Evolutionary conservation across 495 filamentous ascomycete species (phyloP).

Genomic region (Penicillium paradoxum): DNA sequence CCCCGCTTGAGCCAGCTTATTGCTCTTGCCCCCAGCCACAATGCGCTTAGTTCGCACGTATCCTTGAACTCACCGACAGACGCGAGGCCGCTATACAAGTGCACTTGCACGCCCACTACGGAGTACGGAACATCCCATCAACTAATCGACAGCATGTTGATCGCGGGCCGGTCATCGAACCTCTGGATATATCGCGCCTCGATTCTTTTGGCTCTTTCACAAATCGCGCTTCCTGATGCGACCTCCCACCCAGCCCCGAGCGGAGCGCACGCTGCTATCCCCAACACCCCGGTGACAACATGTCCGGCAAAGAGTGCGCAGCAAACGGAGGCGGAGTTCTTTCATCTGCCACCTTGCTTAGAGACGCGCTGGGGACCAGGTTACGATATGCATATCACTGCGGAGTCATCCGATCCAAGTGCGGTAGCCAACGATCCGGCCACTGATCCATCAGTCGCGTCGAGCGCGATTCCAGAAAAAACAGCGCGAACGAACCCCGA

Average conservation of each 20-base stretch:
- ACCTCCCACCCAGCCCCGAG: slow-evolving; percentile 8
- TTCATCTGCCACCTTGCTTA: slow-evolving; percentile 14
- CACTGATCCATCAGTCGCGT: not conserved
- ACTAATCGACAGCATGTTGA: slow-evolving; percentile 14
- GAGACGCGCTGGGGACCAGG: slow-evolving; percentile 14
- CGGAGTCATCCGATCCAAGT: not conserved
- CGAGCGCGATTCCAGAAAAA: slow-evolving; percentile 1
- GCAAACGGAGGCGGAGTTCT: slow-evolving; percentile 18
- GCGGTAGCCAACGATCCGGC: slow-evolving; percentile 4
- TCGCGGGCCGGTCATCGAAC: slow-evolving; percentile 12
- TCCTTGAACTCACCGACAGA: slow-evolving; percentile 4
- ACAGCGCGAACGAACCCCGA: slow-evolving; percentile 4
- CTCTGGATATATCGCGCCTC: slow-evolving; percentile 5
- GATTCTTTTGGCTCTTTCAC: slow-evolving; percentile 7
- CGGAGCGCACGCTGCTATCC: not conserved
- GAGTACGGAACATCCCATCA: not conserved
- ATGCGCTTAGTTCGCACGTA: slow-evolving; percentile 15
- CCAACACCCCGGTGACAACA: slow-evolving; percentile 4
- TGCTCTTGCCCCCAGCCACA: slow-evolving; percentile 9
- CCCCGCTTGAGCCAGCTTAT: slow-evolving; percentile 10
- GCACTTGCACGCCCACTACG: not conserved
- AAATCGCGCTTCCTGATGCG: slow-evolving; percentile 2
- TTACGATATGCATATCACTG: not conserved
- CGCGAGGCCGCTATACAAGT: slow-evolving; percentile 4
- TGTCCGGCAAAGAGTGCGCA: slow-evolving; percentile 13